These are phyloP conservation scores for Yarrowia phangngaensis DNA, from an alignment of 805 yeast species.

Conservation along the genomic window DNA sequence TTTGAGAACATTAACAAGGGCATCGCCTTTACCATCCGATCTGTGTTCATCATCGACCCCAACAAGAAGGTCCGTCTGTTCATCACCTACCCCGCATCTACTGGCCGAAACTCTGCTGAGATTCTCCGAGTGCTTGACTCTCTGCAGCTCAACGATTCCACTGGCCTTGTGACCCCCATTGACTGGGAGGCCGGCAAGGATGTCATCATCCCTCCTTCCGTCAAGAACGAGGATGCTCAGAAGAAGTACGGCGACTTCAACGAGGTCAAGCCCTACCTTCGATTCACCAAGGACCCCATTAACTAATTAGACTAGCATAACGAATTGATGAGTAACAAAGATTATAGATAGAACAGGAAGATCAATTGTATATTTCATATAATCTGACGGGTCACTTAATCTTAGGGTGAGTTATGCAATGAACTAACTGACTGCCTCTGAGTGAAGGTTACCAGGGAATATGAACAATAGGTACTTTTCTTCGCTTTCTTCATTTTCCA, in stretches of 20 bases:
- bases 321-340: too few relatives aligned
- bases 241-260: constrained; percentile 81
- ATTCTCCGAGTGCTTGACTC: constrained; percentile 88
- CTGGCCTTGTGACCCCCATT: constrained; percentile 85
- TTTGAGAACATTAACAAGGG: constrained; percentile 70
- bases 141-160: constrained; percentile 67
- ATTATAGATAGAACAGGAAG: too few relatives aligned
- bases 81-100: constrained; percentile 86
- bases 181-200: constrained; percentile 89
- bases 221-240: constrained; percentile 72
- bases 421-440: too few relatives aligned
- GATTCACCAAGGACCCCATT: constrained; percentile 49
- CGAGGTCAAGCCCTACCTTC: constrained; percentile 85
- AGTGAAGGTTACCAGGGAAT: too few relatives aligned
- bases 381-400: background rate
- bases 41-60: constrained; percentile 90
- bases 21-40: constrained; percentile 81
- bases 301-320: constrained; percentile 1
- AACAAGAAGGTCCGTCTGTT: constrained; percentile 80
- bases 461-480: too few relatives aligned
- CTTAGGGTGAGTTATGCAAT: too few relatives aligned
- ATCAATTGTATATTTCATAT: too few relatives aligned
- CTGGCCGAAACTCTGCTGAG: constrained; percentile 92
- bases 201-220: constrained; percentile 86
- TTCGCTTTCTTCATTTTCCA: too few relatives aligned